These are phyloP conservation scores for Linum tenue DNA, from an alignment of 345 rosid species.

Conservation along the genomic window DNA sequence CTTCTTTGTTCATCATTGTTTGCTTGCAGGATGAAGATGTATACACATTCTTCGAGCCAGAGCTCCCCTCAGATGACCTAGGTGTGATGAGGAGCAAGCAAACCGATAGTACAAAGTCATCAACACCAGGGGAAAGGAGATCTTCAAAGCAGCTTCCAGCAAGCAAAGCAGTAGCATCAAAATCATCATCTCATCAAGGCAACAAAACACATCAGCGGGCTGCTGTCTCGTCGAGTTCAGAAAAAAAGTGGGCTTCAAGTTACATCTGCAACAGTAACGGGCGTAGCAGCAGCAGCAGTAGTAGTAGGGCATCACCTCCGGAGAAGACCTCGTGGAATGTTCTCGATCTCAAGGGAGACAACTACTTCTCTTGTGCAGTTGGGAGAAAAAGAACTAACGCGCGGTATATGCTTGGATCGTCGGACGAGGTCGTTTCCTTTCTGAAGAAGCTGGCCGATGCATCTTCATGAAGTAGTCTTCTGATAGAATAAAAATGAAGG, in stretches of 20 bases:
- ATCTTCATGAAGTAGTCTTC: background rate
- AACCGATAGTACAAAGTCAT: constrained; percentile 42
- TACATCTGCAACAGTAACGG: constrained; percentile 32
- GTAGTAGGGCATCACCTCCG: constrained; percentile 33
- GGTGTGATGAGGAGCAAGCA: constrained; percentile 49
- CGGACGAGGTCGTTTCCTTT: constrained; percentile 74
- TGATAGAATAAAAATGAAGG: background rate
- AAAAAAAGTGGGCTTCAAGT: constrained; percentile 28
- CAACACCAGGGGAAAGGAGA: constrained; percentile 44
- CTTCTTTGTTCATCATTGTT: background rate
- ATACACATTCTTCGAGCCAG: constrained; percentile 93
- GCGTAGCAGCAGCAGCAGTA: constrained; percentile 1
- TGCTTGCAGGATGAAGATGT: constrained; percentile 86
- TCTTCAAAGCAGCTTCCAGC: constrained; percentile 47
- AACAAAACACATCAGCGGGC: constrained; percentile 30
- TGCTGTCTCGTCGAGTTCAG: constrained; percentile 24
- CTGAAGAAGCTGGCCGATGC: constrained; percentile 51
- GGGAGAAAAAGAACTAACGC: constrained; percentile 80
- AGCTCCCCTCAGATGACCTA: constrained; percentile 58
- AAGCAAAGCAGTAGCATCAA: constrained; percentile 49
- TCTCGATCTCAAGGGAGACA: constrained; percentile 94
- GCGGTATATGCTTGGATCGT: constrained; percentile 57
- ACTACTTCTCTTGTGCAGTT: constrained; percentile 93
- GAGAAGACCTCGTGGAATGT: constrained; percentile 92
- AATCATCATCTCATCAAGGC: constrained; percentile 54